These are phyloP conservation scores for Tetrapyrgos nigripes DNA, from an alignment of 1,284 basidiomycete genomes.

Conservation along the genomic window DNA sequence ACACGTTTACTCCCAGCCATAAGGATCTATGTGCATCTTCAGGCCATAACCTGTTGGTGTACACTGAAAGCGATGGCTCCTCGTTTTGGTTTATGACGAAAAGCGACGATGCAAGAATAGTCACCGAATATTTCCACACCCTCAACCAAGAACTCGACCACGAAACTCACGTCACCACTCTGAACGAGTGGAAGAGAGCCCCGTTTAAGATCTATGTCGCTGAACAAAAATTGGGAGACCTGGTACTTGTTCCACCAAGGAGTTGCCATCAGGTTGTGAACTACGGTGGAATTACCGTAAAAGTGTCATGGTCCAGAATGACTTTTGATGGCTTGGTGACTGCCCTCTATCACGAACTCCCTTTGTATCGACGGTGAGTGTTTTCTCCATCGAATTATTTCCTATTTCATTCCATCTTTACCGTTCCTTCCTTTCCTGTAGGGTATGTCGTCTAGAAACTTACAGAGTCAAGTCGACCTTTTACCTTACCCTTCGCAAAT, in stretches of 20 bases:
- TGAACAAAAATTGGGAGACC: slow-evolving; percentile 74
- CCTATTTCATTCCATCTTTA: too few species aligned
- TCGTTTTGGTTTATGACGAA: slow-evolving; percentile 86
- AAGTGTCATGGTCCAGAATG: slow-evolving; percentile 85
- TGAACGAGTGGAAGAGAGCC: slow-evolving; percentile 68
- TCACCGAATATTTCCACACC: slow-evolving; percentile 62
- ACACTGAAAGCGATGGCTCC: slow-evolving; percentile 69
- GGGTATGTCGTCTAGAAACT: slow-evolving; percentile 77
- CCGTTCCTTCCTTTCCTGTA: slow-evolving; percentile 33
- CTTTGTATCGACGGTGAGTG: slow-evolving; percentile 72
- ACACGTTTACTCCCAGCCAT: slow-evolving; percentile 79
- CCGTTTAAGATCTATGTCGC: slow-evolving; percentile 71
- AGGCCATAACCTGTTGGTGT: slow-evolving; percentile 83
- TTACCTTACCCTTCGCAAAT: slow-evolving; percentile 51
- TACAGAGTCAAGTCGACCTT: slow-evolving; percentile 74
- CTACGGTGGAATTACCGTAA: slow-evolving; percentile 75
- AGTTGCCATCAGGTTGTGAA: slow-evolving; percentile 84
- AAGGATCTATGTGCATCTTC: slow-evolving; percentile 83
- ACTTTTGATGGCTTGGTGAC: slow-evolving; percentile 60
- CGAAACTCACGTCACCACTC: slow-evolving; percentile 65
- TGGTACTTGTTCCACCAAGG: slow-evolving; percentile 79
- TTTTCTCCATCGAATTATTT: too few species aligned
- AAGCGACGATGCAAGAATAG: slow-evolving; percentile 55
- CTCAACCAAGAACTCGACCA: slow-evolving; percentile 72
- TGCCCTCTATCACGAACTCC: slow-evolving; percentile 73